Evolutionary conservation across 441 rosid genomes (phyloP), one percentile per base, ranked within the genome.

Genomic region (Brassica balearica): DNA sequence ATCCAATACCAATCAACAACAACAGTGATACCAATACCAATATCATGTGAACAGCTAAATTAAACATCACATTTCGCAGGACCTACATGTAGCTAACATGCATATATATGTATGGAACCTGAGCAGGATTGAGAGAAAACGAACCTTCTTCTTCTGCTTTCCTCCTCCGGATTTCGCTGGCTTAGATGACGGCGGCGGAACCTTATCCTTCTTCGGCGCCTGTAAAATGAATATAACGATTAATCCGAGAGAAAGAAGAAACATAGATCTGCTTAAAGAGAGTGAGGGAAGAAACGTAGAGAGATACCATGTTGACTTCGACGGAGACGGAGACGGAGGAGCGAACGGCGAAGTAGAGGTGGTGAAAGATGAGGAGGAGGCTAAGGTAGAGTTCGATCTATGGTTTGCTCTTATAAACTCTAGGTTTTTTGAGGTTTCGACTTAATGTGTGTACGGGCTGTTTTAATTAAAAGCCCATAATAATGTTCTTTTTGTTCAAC

Each of bases 171-270:
- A 86, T 64, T 86, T 86, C 27, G 87, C 87, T n/a, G 87, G 89
- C 85, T 86, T 86, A 2, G 89, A 83, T 38, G 87, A 81, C 7
- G 86, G 87, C 4, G 89, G 89, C 4, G 87, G 87, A 76, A 82
- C 89, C 81, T 82, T 86, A 2, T 86, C 89, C 84, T 86, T 86
- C 85, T 86, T 86, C 3, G 87, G 89, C n/a, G 89, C 86, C 89
- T 86, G 72, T 11, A 36, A 76, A 8, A 14, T 41, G 5, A 22
- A 5, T 6, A 60, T 4, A 36, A 59, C n/a, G 23, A 71, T 6
- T 58, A 14, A 59, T 5, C 19, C 1, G 1, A 20, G 4, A 12
- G 19, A 22, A 8, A 38, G 27, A 51, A 22, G 41, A 36, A 7
- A 38, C 15, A 14, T 10, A 8, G 68, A 71, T 17, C 27, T 60